Conservation (phyloP, 179 eudicot species). For the Camellia oleifera region DNA sequence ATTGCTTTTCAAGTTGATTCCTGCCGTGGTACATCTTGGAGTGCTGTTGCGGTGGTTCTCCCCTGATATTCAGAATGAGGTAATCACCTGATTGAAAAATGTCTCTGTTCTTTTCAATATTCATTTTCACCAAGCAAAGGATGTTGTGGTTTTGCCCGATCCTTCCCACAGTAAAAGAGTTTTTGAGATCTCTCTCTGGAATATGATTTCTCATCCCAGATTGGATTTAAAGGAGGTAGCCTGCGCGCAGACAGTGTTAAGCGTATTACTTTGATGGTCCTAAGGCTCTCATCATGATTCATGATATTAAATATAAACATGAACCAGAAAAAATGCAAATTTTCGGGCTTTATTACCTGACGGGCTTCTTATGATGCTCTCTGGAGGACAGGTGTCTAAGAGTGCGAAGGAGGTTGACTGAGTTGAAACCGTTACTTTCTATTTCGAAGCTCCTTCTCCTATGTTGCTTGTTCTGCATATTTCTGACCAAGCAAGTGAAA, state of each 20-base stretch:
- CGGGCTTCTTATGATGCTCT: slow-evolving; percentile 42
- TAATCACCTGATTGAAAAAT: slow-evolving; percentile 33
- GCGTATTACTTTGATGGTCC: slow-evolving; percentile 66
- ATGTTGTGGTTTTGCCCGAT: slow-evolving; percentile 4
- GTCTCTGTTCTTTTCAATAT: slow-evolving; percentile 31
- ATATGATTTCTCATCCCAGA: slow-evolving; percentile 53
- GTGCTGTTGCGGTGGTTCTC: slow-evolving; percentile 87
- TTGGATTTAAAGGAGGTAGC: slow-evolving; percentile 74
- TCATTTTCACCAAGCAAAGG: neutral
- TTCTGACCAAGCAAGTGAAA: slow-evolving; percentile 24
- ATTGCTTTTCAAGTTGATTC: slow-evolving; percentile 88
- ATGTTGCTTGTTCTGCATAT: neutral
- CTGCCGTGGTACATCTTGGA: slow-evolving; percentile 90
- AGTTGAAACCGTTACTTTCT: slow-evolving; percentile 15
- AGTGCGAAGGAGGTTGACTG: slow-evolving; percentile 57
- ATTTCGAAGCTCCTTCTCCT: neutral
- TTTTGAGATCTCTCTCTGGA: slow-evolving; percentile 22
- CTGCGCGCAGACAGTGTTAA: slow-evolving; percentile 81
- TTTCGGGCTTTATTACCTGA: slow-evolving; percentile 41
- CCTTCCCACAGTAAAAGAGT: neutral
- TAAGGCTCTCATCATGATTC: slow-evolving; percentile 75
- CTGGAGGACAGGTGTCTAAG: slow-evolving; percentile 58
- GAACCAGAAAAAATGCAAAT: slow-evolving; percentile 34
- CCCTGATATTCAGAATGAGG: slow-evolving; percentile 76
- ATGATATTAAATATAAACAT: slow-evolving; percentile 41